These are phyloP conservation scores for Boletus reticuloceps DNA, from an alignment of 768 basidiomycete genomes.

Conservation along the genomic window DNA sequence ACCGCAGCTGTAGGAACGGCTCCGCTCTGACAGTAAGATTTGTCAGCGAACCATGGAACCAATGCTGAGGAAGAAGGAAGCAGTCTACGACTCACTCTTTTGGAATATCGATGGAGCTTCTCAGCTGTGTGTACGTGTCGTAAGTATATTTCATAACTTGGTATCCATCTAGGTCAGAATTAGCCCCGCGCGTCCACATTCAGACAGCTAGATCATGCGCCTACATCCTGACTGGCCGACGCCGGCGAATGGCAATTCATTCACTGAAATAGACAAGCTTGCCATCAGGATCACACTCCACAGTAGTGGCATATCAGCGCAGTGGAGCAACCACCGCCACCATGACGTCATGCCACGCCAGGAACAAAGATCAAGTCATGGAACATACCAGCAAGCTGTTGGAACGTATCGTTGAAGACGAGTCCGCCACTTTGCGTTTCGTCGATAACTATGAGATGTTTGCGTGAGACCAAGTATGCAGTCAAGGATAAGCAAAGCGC, in stretches of 20 bases:
- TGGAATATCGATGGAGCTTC: conserved; percentile 53
- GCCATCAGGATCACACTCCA: background rate
- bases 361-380: background rate
- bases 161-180: conserved; percentile 44
- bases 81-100: conserved; percentile 42
- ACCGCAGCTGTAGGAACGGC: conserved; percentile 16
- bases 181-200: background rate
- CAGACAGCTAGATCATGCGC: conserved; percentile 17
- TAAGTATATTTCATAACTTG: conserved; percentile 53
- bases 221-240: conserved; percentile 65
- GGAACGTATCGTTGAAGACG: conserved; percentile 59
- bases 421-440: conserved; percentile 57
- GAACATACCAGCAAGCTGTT: conserved; percentile 46
- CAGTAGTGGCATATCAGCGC: background rate
- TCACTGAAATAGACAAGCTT: conserved; percentile 16
- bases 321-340: conserved; percentile 7
- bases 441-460: conserved; percentile 42
- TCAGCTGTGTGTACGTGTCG: conserved; percentile 51
- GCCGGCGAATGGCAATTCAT: conserved; percentile 50
- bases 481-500: conserved; percentile 6
- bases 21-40: conserved; percentile 18
- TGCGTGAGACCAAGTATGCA: background rate
- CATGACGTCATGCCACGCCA: conserved; percentile 10
- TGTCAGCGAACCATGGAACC: conserved; percentile 2
- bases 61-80: background rate